Evolutionary conservation across 805 yeast species (phyloP), one percentile per base, ranked within the genome.

Genomic region (Candida nitratophila): DNA sequence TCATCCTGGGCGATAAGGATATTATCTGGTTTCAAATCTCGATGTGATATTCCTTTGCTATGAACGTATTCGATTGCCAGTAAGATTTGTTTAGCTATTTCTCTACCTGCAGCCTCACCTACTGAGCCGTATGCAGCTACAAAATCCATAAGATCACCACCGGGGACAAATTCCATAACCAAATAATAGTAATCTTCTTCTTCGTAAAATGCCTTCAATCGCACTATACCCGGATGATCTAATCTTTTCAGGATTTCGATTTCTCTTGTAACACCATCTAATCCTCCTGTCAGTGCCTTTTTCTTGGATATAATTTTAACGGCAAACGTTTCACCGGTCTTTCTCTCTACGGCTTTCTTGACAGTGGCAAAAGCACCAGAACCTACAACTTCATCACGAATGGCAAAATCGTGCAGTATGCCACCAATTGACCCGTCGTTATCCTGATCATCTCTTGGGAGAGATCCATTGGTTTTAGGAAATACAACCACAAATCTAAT

Each of bases 321-420:
- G 0, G 99, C 99, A 61, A 70, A 89, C 5, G 91, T 77, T 51
- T 81, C 79, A 14, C 98, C 98, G 0, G 96, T 80, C 7, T 77
- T 64, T 48, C 97, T 74, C 56, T 89, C 93, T 1, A 90, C 79
- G 4, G 95, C 96, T 59, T 87, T 87, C 52, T 88, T 83, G 26
- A 93, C 99, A 1, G 90, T 85, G 6, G 98, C 98, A 73, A 91
- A 91, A 10, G 98, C 98, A n/a, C 99, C 99, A 54, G 88, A 93
- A 1, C 99, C 99, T 1, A 91, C 86, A 15, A 86, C 81, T 55
- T 86, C 96, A 58, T 83, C 86, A 47, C 83, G 77, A 19, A 91
- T 78, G 14, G 86, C 83, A 62, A 82, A 93, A 55, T 83, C 68
- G 19, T 51, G 51, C 41, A 57, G 53, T 15, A 65, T 49, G 46